phyloP scores from a whole-genome alignment of 768 basidiomycete genomes.

The Hygrophoropsis aurantiaca region DNA sequence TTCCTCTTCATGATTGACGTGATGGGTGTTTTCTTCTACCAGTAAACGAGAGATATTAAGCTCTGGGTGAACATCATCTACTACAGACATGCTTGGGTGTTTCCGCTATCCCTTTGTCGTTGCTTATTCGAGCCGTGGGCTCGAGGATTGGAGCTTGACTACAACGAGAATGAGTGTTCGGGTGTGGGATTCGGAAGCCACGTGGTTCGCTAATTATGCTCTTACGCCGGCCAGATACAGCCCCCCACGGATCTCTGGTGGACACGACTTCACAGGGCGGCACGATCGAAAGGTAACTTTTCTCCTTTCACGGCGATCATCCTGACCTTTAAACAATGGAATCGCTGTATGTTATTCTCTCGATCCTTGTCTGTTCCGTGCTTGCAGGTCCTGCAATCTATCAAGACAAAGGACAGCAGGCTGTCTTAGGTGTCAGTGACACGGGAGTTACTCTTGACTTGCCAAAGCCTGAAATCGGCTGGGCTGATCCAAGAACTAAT shows the following conservation, averaged over 20 bases:
- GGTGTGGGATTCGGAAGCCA: neutral
- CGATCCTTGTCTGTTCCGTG: conserved; percentile 12
- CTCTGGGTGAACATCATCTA: neutral
- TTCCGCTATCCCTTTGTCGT: neutral
- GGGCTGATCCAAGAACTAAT: conserved; percentile 67
- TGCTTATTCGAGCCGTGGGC: too few relatives aligned
- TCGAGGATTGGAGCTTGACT: too few relatives aligned
- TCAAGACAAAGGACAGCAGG: conserved; percentile 12
- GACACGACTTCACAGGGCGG: conserved; percentile 6
- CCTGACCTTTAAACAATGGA: neutral
- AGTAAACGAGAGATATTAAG: neutral
- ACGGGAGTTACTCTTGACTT: conserved; percentile 3
- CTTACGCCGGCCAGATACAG: too few relatives aligned
- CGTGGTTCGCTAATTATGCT: too few relatives aligned
- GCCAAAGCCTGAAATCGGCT: conserved; percentile 36
- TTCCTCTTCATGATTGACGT: conserved; percentile 51
- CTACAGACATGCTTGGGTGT: neutral
- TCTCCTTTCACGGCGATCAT: neutral
- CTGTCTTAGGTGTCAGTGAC: conserved; percentile 1
- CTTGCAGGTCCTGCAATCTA: conserved; percentile 15
- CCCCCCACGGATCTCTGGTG: conserved; percentile 27
- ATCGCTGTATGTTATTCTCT: conserved; percentile 14
- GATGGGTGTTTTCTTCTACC: conserved; percentile 11
- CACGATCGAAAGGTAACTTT: neutral
- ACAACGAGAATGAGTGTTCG: too few relatives aligned